Conservation (phyloP, 768 basidiomycete genomes). For the Leccinum imitatum region DNA sequence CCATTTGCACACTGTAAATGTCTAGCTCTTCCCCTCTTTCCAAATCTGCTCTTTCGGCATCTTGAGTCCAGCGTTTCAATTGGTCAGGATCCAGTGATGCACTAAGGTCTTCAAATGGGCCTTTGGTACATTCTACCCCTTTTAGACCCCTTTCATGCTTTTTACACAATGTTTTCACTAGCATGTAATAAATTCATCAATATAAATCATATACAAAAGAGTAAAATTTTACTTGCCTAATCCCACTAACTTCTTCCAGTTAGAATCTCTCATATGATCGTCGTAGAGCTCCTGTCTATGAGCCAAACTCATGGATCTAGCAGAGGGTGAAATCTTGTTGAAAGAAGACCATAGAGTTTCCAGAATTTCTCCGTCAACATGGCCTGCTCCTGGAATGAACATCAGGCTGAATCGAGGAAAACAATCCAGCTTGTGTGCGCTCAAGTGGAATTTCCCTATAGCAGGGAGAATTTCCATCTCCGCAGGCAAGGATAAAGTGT, state of each 20-base stretch:
- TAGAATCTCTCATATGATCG: constrained; percentile 5
- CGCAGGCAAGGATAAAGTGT: neutral
- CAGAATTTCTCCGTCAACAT: constrained; percentile 34
- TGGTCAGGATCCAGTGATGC: neutral
- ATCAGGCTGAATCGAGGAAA: constrained; percentile 20
- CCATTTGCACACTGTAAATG: neutral
- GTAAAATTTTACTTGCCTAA: neutral
- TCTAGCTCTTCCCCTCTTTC: neutral
- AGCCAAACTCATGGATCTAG: constrained; percentile 21
- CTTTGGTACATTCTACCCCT: neutral
- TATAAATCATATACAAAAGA: neutral
- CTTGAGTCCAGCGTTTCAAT: neutral
- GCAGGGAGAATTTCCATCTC: constrained; percentile 10
- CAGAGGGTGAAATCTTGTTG: constrained; percentile 27
- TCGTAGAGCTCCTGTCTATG: constrained; percentile 27
- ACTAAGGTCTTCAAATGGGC: neutral
- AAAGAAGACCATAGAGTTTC: constrained; percentile 34
- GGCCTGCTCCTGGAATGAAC: constrained; percentile 26
- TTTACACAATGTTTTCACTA: neutral
- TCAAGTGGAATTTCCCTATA: constrained; percentile 33
- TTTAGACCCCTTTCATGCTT: neutral
- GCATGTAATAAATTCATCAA: neutral
- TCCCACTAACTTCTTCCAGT: constrained; percentile 1
- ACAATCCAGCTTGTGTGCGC: constrained; percentile 29
- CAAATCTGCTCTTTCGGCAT: neutral